These are phyloP conservation scores for Pseudopediastrum boryanum DNA, from an alignment of 139 green algal species.

Conservation along the genomic window DNA sequence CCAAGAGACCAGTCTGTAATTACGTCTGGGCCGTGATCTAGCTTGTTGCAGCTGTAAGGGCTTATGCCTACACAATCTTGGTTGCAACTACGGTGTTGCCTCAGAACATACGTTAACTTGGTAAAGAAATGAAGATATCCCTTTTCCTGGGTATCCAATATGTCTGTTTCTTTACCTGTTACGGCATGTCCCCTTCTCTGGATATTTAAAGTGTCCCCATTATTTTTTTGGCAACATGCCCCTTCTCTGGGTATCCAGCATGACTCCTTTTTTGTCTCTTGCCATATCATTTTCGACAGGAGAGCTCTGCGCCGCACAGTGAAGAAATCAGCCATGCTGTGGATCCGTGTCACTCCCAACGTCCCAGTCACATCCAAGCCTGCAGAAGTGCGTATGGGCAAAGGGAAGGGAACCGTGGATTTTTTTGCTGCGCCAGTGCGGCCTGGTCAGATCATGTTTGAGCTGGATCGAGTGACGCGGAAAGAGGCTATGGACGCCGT, in stretches of 20 bases:
- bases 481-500: conserved; percentile 24
- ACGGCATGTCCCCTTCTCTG: too few relatives aligned
- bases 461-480: conserved; percentile 56
- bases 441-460: conserved; percentile 62
- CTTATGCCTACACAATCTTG: too few relatives aligned
- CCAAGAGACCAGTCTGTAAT: too few relatives aligned
- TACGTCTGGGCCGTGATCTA: too few relatives aligned
- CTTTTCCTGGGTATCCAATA: too few relatives aligned
- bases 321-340: conserved; percentile 58
- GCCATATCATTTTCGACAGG: background rate
- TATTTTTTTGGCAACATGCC: background rate
- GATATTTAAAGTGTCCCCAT: too few relatives aligned
- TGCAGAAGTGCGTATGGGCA: conserved; percentile 63
- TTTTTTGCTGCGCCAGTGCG: conserved; percentile 57
- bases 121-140: too few relatives aligned
- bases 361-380: conserved; percentile 66
- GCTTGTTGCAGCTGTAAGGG: too few relatives aligned
- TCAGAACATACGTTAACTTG: too few relatives aligned
- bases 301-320: conserved; percentile 51
- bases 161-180: too few relatives aligned
- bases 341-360: conserved; percentile 54
- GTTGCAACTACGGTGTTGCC: too few relatives aligned
- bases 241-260: background rate
- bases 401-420: conserved; percentile 64
- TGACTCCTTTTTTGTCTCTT: background rate